Base-by-base conservation (phyloP, 2,329 filamentous ascomycete genomes). In the Boeremia lycopersici region DNA sequence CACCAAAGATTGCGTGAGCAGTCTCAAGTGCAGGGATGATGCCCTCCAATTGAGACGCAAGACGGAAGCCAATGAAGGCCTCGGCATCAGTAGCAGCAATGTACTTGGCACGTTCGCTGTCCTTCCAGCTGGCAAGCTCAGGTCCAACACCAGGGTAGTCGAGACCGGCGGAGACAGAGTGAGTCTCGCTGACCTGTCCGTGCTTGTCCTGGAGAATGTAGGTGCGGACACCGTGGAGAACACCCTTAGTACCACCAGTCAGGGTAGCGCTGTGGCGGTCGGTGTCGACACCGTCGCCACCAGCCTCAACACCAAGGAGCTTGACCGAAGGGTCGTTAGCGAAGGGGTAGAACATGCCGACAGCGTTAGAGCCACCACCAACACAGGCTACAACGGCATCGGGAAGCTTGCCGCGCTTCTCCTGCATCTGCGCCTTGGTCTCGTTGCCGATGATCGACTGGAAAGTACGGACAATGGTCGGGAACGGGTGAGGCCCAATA, bases 331-430 rank as follows among this genome's bases (percentile, higher is more conserved):
- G 83, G 68, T 99, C 93, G 36, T 91, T 86, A 60, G 89, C 84
- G 79, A 99, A 99, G 47, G 95, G 95, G 77, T 93, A 96, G 81
- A 99, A 99, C 93, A 98, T 99, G 78, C 95, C 95, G 3, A 89
- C 88, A 2, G 95, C 95, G 74, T 99, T 99, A 74, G 88, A 93
- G 55, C 95, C 95, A 64, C 95, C 95, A 51, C 95, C 95, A 11
- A 99, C 95, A 70, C 95, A 99, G 9, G 95, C 95, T 13, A 99
- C 91, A 19, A 99, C 93, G 0, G 93, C 95, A 66, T 99, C 95
- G 4, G 95, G 95, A 2, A 99, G 86, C 78, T 95, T 93, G 63
- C 91, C 91, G 42, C 88, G 86, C 75, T 90, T 86, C 72, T 89
- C 86, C 59, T 86, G 81, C 89, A 99, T 93, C 79, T 98, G 93